A percentile compares a stretch with the other conserved stretches of the same genome.
phyloP scores from a whole-genome alignment of 2,329 filamentous ascomycete genomes.

The Aspergillus viridinutans region DNA sequence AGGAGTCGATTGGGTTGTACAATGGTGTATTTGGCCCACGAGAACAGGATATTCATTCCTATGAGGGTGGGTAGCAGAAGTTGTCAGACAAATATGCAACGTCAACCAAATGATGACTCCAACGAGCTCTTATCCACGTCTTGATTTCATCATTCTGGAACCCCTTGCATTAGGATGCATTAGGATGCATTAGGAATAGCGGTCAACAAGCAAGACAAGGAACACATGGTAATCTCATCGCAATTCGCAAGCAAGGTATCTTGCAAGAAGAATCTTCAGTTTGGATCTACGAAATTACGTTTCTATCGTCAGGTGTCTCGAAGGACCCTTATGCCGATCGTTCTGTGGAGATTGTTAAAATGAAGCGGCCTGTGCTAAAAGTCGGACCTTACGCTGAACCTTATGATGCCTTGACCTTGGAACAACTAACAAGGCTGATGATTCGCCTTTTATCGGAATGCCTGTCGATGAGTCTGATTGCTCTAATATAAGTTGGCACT shows the following conservation, averaged over 20 bases:
- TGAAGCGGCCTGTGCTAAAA: background rate
- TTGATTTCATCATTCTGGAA: background rate
- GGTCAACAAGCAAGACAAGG: background rate
- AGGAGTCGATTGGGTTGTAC: background rate
- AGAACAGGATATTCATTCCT: too few species aligned
- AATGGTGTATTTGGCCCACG: too few species aligned
- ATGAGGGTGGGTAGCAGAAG: background rate
- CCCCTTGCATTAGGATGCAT: background rate
- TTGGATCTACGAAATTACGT: background rate
- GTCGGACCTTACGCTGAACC: background rate
- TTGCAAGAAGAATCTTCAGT: background rate
- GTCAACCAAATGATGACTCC: background rate
- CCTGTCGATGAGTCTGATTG: background rate
- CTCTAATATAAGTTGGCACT: background rate
- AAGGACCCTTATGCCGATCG: slow-evolving; percentile 13
- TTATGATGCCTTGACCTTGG: background rate
- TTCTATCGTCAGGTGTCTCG: background rate
- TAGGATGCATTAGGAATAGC: background rate
- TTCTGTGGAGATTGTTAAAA: background rate
- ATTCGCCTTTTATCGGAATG: background rate
- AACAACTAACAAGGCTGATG: background rate
- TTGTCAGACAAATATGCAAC: background rate
- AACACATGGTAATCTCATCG: background rate
- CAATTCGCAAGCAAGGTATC: background rate
- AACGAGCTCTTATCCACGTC: background rate